A percentile compares a stretch with the other conserved stretches of the same genome.
phyloP scores from a whole-genome alignment of 495 filamentous ascomycete species.

The Mytilinidion resinicola region DNA sequence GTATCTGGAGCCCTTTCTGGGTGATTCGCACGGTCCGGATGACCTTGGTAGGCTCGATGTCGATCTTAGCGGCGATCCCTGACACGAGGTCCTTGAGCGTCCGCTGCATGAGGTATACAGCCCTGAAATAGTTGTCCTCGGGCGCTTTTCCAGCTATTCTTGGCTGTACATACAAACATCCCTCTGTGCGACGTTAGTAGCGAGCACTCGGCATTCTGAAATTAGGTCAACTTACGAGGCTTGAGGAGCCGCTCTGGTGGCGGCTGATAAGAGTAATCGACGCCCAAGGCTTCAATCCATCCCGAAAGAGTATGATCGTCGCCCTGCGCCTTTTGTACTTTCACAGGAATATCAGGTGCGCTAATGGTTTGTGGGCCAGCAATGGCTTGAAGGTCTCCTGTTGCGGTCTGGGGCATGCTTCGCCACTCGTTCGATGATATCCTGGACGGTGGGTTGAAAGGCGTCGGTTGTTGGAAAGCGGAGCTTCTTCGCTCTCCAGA shows the following conservation, averaged over 20 bases:
- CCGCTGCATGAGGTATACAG: constrained; percentile 76
- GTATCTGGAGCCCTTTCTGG: constrained; percentile 66
- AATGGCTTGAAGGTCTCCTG: constrained; percentile 40
- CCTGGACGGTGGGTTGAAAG: constrained; percentile 31
- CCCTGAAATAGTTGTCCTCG: constrained; percentile 65
- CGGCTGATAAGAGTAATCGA: constrained; percentile 78
- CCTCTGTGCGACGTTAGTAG: constrained; percentile 45
- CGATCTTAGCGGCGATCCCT: constrained; percentile 67
- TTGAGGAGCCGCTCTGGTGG: constrained; percentile 65
- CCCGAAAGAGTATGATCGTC: constrained; percentile 52
- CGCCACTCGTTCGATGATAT: constrained; percentile 47
- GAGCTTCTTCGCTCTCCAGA: constrained; percentile 32
- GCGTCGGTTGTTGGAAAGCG: constrained; percentile 31
- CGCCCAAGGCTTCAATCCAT: constrained; percentile 87
- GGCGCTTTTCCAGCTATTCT: constrained; percentile 46
- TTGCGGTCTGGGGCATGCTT: constrained; percentile 48
- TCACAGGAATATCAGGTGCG: constrained; percentile 45
- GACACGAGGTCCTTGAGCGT: constrained; percentile 63
- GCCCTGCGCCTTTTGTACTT: constrained; percentile 40
- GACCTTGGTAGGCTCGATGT: constrained; percentile 65
- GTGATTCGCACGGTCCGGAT: constrained; percentile 65
- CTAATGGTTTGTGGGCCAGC: constrained; percentile 17
- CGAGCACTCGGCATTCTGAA: constrained; percentile 3
- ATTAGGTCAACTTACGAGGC: constrained; percentile 48
- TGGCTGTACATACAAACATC: constrained; percentile 80